These are phyloP conservation scores for Silybum marianum DNA, from an alignment of 129 eudicot genomes.

Conservation along the genomic window DNA sequence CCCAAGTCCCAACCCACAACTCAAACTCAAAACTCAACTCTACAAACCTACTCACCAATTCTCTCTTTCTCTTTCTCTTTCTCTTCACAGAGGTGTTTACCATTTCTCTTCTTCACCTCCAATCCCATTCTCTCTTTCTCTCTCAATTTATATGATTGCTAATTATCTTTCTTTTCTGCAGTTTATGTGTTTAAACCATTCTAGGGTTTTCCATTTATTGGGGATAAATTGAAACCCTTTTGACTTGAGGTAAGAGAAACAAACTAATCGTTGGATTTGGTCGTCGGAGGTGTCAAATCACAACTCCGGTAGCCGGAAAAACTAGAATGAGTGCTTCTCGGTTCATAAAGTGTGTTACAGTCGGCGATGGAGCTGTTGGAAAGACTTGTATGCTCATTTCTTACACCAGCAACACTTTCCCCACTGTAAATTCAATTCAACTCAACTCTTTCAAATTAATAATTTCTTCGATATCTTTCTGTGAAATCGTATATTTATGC, in stretches of 20 bases:
- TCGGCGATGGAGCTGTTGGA: constrained; percentile 92
- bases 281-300: not conserved
- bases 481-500: not conserved
- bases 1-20: not conserved
- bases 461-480: not conserved
- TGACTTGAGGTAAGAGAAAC: not conserved
- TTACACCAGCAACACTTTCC: constrained; percentile 94
- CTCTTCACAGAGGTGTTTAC: not conserved
- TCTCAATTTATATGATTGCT: not conserved
- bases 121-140: not conserved
- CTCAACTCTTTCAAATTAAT: not conserved
- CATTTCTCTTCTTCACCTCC: not conserved
- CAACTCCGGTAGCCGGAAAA: constrained; percentile 23
- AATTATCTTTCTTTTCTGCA: constrained; percentile 14
- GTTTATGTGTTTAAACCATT: not conserved
- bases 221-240: not conserved
- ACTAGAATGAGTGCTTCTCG: constrained; percentile 70
- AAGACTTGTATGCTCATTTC: constrained; percentile 95
- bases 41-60: not conserved
- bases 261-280: not conserved
- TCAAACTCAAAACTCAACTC: too few species aligned
- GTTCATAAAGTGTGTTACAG: constrained; percentile 91
- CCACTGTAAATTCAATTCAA: constrained; percentile 65
- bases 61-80: not conserved
- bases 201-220: constrained; percentile 32